Conservation (phyloP, 2,329 filamentous ascomycete species). For the Calonectria henricotiae region DNA sequence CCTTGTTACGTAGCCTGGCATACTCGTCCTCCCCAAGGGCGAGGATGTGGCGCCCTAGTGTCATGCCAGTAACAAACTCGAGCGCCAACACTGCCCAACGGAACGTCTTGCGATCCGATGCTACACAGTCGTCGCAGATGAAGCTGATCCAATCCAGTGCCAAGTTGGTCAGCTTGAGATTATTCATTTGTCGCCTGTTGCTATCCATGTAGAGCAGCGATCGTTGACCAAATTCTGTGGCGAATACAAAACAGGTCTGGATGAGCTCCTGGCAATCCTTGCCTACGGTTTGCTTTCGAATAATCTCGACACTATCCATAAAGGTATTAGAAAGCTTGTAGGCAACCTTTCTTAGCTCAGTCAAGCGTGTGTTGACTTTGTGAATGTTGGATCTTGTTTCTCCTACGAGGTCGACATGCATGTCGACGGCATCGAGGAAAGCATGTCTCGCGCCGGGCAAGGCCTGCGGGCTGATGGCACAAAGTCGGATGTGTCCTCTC, state of each 20-base stretch:
- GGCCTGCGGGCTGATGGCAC: conserved; percentile 88
- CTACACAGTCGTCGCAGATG: conserved; percentile 96
- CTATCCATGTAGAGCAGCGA: conserved; percentile 96
- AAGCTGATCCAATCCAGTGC: conserved; percentile 98
- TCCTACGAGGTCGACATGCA: conserved; percentile 89
- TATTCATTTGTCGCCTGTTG: conserved; percentile 96
- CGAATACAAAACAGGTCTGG: conserved; percentile 97
- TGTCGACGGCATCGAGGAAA: conserved; percentile 84
- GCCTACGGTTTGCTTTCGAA: conserved; percentile 86
- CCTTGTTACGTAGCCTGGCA: conserved; percentile 84
- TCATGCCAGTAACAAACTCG: conserved; percentile 98
- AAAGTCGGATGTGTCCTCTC: conserved; percentile 86
- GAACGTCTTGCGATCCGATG: conserved; percentile 95
- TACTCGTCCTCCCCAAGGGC: conserved; percentile 92
- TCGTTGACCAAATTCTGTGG: conserved; percentile 98
- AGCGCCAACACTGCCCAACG: conserved; percentile 96
- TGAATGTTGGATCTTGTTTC: conserved; percentile 95
- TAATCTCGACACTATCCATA: conserved; percentile 98
- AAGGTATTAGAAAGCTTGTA: conserved; percentile 98
- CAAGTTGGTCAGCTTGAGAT: conserved; percentile 92
- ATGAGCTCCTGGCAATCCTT: conserved; percentile 95
- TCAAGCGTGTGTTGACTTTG: conserved; percentile 91
- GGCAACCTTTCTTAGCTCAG: conserved; percentile 94
- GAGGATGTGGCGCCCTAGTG: conserved; percentile 92
- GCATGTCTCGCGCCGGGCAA: conserved; percentile 84